Base-by-base conservation (phyloP, 192 early-diverging fungal species). In the Umbelopsis isabellina region DNA sequence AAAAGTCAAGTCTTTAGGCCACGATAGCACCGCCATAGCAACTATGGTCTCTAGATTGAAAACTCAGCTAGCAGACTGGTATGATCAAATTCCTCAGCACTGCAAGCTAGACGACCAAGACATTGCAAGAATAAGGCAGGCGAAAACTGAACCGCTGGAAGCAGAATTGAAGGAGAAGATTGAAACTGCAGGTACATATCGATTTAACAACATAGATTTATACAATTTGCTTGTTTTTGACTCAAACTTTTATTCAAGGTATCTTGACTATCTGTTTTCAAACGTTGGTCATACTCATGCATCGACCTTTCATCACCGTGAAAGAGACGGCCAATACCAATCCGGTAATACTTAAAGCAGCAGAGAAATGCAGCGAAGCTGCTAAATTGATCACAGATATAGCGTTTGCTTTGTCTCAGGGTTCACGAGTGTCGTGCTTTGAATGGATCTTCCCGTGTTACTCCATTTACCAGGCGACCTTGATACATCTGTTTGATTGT, bases 401-500 rank as follows among this genome's bases (percentile, higher is more conserved):
- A 3, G 71, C 76, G 3, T 49, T 48, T 8, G 46, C 49, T 27
- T 58, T 68, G 20, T 46, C 20, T 22, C 30, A 35, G 7, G 13
- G 5, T 47, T 22, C 9, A 25, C 8, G 10, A 25, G 18, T 30
- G 20, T 12, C 48, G 12, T 20, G 49, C 33, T 68, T 30, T 46
- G 51, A 58, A 49, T 55, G 49, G 46, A 20, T 35, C 4, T 68
- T 75, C 46, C n/a, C 49, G 49, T 68, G 47, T 7, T 78, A 78
- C 67, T 69, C 76, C 3, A 53, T 73, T 8, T 78, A 55, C 27
- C 76, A 78, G 49, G 71, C 76, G 0, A 49, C 68, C 0, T 49
- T 78, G 33, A 69, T 78, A 10, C 76, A 78, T 46, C 47, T 78
- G 1, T 78, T 70, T 30, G 69, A 78, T 58, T 78, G 76, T 27